Conservation (phyloP, 202 grass and related monocot species). For the Carex arenaria region DNA sequence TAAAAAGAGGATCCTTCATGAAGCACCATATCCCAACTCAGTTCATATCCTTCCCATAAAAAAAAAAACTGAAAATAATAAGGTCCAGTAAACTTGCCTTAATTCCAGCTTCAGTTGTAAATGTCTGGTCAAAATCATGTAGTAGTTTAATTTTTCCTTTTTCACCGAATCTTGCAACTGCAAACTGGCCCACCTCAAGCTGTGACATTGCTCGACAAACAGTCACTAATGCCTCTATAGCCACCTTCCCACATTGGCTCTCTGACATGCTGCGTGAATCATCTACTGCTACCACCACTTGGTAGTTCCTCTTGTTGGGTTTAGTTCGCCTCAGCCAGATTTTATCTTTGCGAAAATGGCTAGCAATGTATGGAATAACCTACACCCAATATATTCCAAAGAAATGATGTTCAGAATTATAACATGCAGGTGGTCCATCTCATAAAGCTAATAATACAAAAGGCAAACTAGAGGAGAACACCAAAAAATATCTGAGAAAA, state of each 20-base stretch:
- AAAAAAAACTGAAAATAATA: background rate
- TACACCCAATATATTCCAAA: constrained; percentile 27
- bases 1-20: too few relatives aligned
- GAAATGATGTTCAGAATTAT: background rate
- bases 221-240: constrained; percentile 81
- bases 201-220: constrained; percentile 93
- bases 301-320: constrained; percentile 95
- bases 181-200: constrained; percentile 90
- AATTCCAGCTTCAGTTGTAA: constrained; percentile 76
- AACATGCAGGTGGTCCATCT: background rate
- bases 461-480: background rate
- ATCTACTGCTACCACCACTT: constrained; percentile 86
- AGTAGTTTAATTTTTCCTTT: constrained; percentile 76
- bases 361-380: constrained; percentile 98
- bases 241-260: constrained; percentile 76
- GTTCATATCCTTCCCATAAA: background rate
- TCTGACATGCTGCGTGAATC: constrained; percentile 95
- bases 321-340: constrained; percentile 92
- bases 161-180: constrained; percentile 84
- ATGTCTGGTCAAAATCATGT: constrained; percentile 94
- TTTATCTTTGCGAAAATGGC: constrained; percentile 84
- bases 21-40: too few relatives aligned
- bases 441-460: background rate
- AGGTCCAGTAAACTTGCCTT: constrained; percentile 39
- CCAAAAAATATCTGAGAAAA: background rate